Evolutionary conservation across 129 eudicot genomes (phyloP), one percentile per base, ranked within the genome.

Genomic region (Flaveria bidentis): DNA sequence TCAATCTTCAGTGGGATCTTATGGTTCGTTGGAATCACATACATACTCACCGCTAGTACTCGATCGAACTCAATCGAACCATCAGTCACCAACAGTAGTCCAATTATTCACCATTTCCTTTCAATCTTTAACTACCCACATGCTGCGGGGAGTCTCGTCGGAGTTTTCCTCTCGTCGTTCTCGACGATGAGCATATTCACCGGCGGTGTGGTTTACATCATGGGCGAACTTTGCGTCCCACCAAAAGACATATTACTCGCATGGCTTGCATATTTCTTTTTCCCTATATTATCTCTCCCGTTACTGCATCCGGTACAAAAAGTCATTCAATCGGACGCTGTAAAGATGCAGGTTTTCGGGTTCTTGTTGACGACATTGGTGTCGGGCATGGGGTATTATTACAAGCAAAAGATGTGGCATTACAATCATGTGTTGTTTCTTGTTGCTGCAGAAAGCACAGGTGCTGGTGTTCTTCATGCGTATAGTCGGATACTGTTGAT

Each of bases 111-210:
- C 16, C 88, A 91, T 60, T 78, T 79, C 33, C 28, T 91, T 28
- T 83, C 97, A n/a, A 88, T 91, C 49, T 91, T 91, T 80, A 85
- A 78, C 13, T 88, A 78, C 74, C 94, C 97, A 46, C 97, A 91
- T 56, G 97, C 97, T 0, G 81, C 87, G 1, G 96, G 92, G 56
- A 87, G 90, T 77, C 81, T 90, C 25, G 82, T 75, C 16, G 92
- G 90, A 14, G 89, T 90, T 17, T 86, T 90, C 60, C 90, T 90
- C 15, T 87, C 96, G 1, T 87, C 92, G 2, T 87, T 90, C 60
- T 76, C 87, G 28, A 79, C 92, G 7, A 90, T 90, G 96, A 84
- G 89, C 75, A 72, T 90, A 53, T 90, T 90, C 80, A 67, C 91
- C 22, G 92, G 84, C 3, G 89, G 82, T 4, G 26, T 90, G 9